Evolutionary conservation across 2,329 filamentous ascomycete species (phyloP).

Genomic region (Aspergillus latus): DNA sequence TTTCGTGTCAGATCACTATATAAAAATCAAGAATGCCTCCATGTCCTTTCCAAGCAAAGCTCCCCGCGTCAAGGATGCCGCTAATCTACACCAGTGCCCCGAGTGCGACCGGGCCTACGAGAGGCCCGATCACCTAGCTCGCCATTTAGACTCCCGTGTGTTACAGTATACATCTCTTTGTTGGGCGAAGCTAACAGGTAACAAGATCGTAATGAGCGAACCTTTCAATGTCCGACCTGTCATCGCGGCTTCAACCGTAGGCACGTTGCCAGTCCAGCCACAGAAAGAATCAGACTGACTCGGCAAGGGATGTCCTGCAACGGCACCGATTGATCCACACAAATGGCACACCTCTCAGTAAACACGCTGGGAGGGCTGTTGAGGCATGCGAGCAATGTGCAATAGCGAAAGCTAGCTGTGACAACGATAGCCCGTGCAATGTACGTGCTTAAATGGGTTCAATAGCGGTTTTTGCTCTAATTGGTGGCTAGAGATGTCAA

Average conservation of each 20-base stretch:
- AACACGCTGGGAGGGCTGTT: not conserved
- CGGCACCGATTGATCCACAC: conserved; percentile 4
- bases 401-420: conserved; percentile 5
- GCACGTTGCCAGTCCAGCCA: not conserved
- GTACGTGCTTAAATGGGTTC: not conserved
- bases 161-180: not conserved
- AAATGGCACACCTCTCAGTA: not conserved
- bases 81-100: conserved; percentile 7
- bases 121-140: conserved; percentile 9
- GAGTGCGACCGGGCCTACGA: conserved; percentile 7
- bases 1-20: not conserved
- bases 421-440: conserved; percentile 2
- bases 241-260: conserved; percentile 8
- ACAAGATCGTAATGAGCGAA: conserved; percentile 5
- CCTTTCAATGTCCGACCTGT: conserved; percentile 7
- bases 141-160: conserved; percentile 6
- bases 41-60: conserved; percentile 7
- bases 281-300: not conserved
- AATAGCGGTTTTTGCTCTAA: not conserved
- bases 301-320: conserved; percentile 1
- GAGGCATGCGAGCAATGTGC: conserved; percentile 9
- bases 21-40: not conserved
- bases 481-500: not conserved
- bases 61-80: conserved; percentile 2
- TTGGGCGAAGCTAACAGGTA: not conserved